Evolutionary conservation across 2,329 filamentous ascomycete genomes (phyloP), one percentile per base, ranked within the genome.

Genomic region (Neopestalotiopsis sp.): DNA sequence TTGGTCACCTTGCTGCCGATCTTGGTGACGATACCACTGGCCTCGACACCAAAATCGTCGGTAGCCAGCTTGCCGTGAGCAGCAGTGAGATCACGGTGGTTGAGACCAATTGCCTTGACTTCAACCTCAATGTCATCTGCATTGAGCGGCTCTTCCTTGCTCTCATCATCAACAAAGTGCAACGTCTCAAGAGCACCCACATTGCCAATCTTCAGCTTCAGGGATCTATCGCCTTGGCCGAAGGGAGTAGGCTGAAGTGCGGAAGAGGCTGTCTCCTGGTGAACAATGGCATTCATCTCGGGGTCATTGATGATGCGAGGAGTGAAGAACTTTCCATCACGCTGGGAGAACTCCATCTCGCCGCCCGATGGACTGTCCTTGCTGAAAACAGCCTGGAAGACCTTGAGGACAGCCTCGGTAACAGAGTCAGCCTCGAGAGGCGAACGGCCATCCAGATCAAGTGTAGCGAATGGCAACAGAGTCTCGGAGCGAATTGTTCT

Each of bases 291-390:
- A 71, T 84, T 81, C 75, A 82, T 81, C 13, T 79, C 77, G 0
- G 73, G 72, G 68, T 84, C 82, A 61, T 82, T 78, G 7, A 82
- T 77, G 34, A 82, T 80, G 24, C 78, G 79, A 4, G 77, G 81
- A 0, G 81, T 83, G 69, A 81, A 81, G 71, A 84, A 79, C 0
- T 73, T 71, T 17, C 81, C 81, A 0, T 68, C 71, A 20, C 80
- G 77, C 73, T 83, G 81, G 74, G 79, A 81, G 72, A 83, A 84
- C 70, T 84, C 83, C 65, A 84, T 77, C 71, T 84, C 82, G 14
- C 76, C 77, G 14, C 77, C 78, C 5, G 75, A 69, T 3, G 78
- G 75, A 0, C 76, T 75, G 2, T 64, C 69, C 12, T 76, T 73
- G 4, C 78, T 76, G 59, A 84, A 84, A 0, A 79, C 79, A 1